These are phyloP conservation scores for Aspergillus sp. DNA, from an alignment of 2,329 filamentous ascomycete species.

Conservation along the genomic window DNA sequence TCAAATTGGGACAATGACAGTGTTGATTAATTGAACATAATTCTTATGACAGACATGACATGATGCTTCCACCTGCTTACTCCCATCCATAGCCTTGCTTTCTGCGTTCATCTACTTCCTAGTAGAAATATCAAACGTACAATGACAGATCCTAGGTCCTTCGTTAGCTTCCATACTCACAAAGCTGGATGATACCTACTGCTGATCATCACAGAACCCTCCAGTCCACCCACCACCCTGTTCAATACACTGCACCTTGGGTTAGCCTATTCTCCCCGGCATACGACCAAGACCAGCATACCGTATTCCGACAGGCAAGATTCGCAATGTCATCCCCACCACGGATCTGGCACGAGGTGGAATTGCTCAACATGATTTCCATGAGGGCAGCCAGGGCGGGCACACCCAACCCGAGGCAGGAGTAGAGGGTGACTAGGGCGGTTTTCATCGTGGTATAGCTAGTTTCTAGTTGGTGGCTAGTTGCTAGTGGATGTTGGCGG, in stretches of 20 bases:
- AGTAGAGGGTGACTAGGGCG: neutral
- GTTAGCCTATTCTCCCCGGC: neutral
- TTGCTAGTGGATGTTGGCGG: neutral
- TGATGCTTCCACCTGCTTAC: neutral
- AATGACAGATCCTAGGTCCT: slow-evolving; percentile 18
- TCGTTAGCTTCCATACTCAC: neutral
- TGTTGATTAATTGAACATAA: neutral
- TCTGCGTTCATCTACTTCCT: too few species aligned
- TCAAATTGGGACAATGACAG: neutral
- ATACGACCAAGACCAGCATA: neutral
- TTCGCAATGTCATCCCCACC: slow-evolving; percentile 15
- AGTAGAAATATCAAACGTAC: slow-evolving; percentile 10
- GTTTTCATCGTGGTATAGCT: neutral
- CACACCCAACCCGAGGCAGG: neutral
- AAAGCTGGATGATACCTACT: slow-evolving; percentile 8
- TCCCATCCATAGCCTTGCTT: too few species aligned
- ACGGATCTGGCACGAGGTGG: slow-evolving; percentile 15
- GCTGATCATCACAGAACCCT: slow-evolving; percentile 18
- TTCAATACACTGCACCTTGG: slow-evolving; percentile 10
- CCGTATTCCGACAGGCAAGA: slow-evolving; percentile 15
- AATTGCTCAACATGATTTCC: slow-evolving; percentile 5
- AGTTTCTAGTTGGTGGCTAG: neutral
- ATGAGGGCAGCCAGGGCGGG: slow-evolving; percentile 1
- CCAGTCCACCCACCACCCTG: slow-evolving; percentile 19
- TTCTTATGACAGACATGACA: neutral